These are phyloP conservation scores for Eucalyptus shirleyi DNA, from an alignment of 345 rosid genomes.

Conservation along the genomic window DNA sequence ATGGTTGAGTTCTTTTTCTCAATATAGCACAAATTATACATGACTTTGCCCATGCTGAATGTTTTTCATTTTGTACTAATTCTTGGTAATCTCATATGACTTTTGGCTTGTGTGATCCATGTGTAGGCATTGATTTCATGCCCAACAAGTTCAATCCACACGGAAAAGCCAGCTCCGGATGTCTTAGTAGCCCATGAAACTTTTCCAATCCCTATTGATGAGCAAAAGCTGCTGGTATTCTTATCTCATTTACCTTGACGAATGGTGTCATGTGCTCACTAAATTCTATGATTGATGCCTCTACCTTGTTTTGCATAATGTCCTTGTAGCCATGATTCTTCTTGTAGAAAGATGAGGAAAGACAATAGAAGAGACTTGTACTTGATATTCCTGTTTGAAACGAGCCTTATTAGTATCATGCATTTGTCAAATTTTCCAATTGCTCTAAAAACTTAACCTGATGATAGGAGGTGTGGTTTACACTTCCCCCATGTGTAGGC, in stretches of 20 bases:
- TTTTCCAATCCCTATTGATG: slow-evolving; percentile 43
- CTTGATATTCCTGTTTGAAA: not conserved
- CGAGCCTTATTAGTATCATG: not conserved
- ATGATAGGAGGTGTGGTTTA: not conserved
- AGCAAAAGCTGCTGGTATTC: slow-evolving; percentile 35
- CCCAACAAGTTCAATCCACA: slow-evolving; percentile 49
- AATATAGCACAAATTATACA: not conserved
- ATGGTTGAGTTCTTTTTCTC: not conserved
- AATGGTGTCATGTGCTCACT: not conserved
- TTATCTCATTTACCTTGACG: not conserved
- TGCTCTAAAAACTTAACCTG: not conserved
- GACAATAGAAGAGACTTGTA: not conserved
- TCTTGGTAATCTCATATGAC: not conserved
- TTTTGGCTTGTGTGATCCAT: not conserved
- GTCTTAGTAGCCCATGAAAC: slow-evolving; percentile 39
- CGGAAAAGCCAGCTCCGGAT: slow-evolving; percentile 43
- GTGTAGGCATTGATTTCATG: slow-evolving; percentile 48
- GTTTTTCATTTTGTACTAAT: not conserved
- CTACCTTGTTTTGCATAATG: not conserved
- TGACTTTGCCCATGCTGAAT: not conserved
- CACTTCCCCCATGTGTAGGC: not conserved
- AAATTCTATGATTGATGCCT: not conserved
- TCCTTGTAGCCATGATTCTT: not conserved
- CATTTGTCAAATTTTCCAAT: not conserved
- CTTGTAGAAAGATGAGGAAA: not conserved